Percentiles rank a stretch among this genome's conserved stretches.
Evolutionary conservation across 148 eudicot species (phyloP).

Genomic region (Simmondsia chinensis): DNA sequence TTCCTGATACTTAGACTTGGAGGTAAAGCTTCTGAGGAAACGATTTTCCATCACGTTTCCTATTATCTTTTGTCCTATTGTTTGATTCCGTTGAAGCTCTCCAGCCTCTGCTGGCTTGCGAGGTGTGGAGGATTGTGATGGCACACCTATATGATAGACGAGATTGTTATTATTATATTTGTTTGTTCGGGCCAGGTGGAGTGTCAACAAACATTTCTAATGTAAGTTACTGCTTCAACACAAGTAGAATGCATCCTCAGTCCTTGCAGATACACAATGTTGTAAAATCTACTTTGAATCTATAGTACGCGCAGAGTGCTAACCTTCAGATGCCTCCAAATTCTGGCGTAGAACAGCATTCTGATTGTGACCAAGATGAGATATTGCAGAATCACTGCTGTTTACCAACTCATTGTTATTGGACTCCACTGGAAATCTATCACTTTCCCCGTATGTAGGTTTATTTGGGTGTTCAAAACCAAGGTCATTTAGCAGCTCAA

Average conservation of each 20-base stretch:
- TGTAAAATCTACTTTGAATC: no score
- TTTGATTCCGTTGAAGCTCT: slow-evolving; percentile 66
- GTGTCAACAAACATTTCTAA: no score
- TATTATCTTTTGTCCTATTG: slow-evolving; percentile 89
- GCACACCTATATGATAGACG: slow-evolving; percentile 40
- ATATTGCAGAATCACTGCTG: slow-evolving; percentile 18
- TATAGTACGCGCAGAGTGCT: no score
- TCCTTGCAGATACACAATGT: no score
- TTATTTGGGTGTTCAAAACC: slow-evolving; percentile 47
- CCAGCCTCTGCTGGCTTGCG: slow-evolving; percentile 38
- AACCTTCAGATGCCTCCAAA: slow-evolving; percentile 68
- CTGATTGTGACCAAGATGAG: slow-evolving; percentile 20
- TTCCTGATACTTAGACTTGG: slow-evolving; percentile 56
- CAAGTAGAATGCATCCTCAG: no score
- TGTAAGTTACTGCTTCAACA: no score
- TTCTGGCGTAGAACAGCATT: slow-evolving; percentile 12
- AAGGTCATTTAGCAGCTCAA: slow-evolving; percentile 85
- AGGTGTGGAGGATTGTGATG: slow-evolving; percentile 59
- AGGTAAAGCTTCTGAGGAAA: slow-evolving; percentile 78
- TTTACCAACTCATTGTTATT: slow-evolving; percentile 19
- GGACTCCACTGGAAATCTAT: slow-evolving; percentile 15
- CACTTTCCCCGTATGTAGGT: slow-evolving; percentile 36
- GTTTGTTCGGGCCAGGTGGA: no score
- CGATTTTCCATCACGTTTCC: slow-evolving; percentile 87
- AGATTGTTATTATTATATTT: no score